Evolutionary conservation across 1,139 yeast species (phyloP), one percentile per base, ranked within the genome.

Genomic region (Meyerozyma athensensis): DNA sequence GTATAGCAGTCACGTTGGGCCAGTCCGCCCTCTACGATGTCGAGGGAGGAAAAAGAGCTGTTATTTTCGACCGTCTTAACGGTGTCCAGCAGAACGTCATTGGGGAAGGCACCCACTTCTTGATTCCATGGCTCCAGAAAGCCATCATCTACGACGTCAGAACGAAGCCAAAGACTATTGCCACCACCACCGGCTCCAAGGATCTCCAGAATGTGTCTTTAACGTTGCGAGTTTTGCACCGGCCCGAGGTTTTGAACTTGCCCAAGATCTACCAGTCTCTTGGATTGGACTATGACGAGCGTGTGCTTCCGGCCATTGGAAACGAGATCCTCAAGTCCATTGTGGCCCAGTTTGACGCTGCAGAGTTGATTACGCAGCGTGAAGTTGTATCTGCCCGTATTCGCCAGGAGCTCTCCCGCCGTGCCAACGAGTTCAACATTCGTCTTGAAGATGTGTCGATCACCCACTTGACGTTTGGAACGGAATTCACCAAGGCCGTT

Each of bases 271-370:
- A 94, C 66, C 97, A 90, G 62, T 76, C 78, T 56, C 74, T 92
- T 46, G 99, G 99, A 40, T 72, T 82, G 44, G 99, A 92, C 62
- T 92, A 94, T 61, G 98, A 92, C 58, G 98, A 92, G 68, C 78
- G 97, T 58, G 97, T 92, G 26, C 74, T 92, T 49, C 98, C 98
- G 17, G 92, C 97, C 13, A 90, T 92, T 59, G 96, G 97, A 48
- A 92, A 92, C 61, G 98, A 92, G 68, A 94, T 92, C 24, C 74
- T 92, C 58, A 92, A 92, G 66, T 79, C 95, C 36, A 87, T 89
- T 56, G 98, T 92, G 22, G 98, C 98, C 0, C 98, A 92, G 63
- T 92, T 92, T 54, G 97, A 92, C 61, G 98, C 98, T 22, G 96
- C 97, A 17, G 97, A 92, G 61, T 77, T 92, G 58, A 92, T 92